These are phyloP conservation scores for Chalara sp. DNA, from an alignment of 2,329 filamentous ascomycete genomes.

Conservation along the genomic window DNA sequence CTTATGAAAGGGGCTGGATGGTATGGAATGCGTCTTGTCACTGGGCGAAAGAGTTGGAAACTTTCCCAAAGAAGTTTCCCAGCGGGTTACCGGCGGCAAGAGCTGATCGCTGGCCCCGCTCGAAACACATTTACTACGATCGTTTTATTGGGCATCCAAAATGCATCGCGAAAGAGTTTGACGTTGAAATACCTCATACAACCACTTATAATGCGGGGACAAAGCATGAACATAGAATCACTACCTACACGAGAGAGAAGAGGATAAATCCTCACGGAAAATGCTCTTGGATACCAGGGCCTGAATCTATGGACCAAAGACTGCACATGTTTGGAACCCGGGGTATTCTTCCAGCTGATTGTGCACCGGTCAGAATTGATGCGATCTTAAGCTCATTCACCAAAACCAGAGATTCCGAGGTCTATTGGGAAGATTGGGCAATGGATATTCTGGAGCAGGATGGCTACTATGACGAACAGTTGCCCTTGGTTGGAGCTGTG, in stretches of 20 bases:
- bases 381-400: background rate
- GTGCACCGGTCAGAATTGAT: background rate
- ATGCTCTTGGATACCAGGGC: background rate
- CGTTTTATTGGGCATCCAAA: constrained; percentile 6
- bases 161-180: background rate
- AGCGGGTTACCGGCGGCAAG: background rate
- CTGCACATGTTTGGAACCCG: background rate
- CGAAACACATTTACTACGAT: constrained; percentile 17
- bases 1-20: background rate
- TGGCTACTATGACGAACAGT: background rate
- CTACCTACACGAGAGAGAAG: background rate
- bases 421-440: background rate
- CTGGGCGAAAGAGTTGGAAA: background rate
- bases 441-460: background rate
- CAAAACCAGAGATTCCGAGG: background rate
- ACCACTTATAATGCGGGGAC: background rate
- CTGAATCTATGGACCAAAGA: background rate
- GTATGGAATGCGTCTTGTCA: constrained; percentile 3
- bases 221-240: background rate
- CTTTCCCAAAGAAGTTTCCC: background rate
- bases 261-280: background rate
- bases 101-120: constrained; percentile 14
- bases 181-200: background rate
- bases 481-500: too few species aligned
- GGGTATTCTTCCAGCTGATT: background rate